Base-by-base conservation (phyloP, 192 early-diverging fungal species). In the Backusella australiensis region DNA sequence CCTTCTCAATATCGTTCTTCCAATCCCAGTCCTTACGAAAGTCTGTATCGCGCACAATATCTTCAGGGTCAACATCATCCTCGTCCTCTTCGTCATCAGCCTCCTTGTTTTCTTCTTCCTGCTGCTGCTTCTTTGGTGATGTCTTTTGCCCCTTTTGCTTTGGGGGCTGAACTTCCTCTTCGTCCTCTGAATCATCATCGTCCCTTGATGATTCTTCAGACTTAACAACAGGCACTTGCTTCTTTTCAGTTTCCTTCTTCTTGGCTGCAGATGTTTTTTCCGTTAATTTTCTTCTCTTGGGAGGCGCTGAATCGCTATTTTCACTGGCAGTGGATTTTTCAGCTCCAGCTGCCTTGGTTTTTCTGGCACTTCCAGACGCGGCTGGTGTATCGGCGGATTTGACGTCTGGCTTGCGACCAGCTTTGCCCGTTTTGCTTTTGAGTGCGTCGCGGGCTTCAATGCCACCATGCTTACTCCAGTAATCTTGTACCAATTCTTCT, bases 1-100 rank as follows among this genome's bases (percentile, higher is more conserved):
- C 23, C 42, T 53, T 44, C 17, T 77, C 70, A 12, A 77, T 21
- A 41, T 36, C 67, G 34, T 21, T 5, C 17, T 77, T 49, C 42
- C 42, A 59, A 8, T 77, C 34, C 26, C 38, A 38, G 12, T 71
- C 44, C 3, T 17, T 41, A 41, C 76, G 69, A 1, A 34, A 69
- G 8, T 35, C 26, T 8, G 23, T 17, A 52, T 72, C 70, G 15
- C 39, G 26, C 2, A 77, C 41, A 53, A 56, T 52, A 17, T 49
- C 26, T 0, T 77, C 76, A 19, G n/a, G 19, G 7, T 69, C 75
- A 6, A 56, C 29, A 4, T 56, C 29, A 1, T 65, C 23, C 15
- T 17, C 56, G 6, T 21, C n/a, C 8, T 67, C 53, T 0, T 38
- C 63, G 0, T 65, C 66, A 11, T 39, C 56, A 8, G 15, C 49